Evolutionary conservation across 306 rosid genomes (phyloP).

Genomic region (Quercus engelmannii): DNA sequence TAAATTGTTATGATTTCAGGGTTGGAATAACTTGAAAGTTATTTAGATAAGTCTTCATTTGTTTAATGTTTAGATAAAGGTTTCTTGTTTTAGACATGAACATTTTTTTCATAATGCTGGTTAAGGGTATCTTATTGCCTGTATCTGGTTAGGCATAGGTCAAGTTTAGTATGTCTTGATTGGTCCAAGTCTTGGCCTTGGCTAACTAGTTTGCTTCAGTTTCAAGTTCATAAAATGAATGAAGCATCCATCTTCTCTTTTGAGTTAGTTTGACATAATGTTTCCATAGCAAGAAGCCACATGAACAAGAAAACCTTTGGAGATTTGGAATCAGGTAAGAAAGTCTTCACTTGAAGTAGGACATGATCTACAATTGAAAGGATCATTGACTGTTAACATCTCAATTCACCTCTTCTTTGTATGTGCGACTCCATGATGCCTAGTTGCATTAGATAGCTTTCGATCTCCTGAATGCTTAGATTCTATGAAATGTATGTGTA

Average conservation of each 20-base stretch:
- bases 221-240: background rate
- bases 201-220: background rate
- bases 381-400: background rate
- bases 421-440: background rate
- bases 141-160: background rate
- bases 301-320: background rate
- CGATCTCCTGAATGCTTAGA: background rate
- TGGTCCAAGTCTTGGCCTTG: background rate
- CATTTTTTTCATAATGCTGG: background rate
- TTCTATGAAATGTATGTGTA: background rate
- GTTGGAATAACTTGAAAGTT: background rate
- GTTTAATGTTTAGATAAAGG: background rate
- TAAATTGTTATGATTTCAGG: background rate
- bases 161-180: background rate
- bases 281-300: background rate
- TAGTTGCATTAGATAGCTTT: background rate
- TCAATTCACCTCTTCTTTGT: background rate
- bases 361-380: background rate
- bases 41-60: background rate
- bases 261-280: background rate
- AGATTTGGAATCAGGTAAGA: background rate
- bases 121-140: background rate
- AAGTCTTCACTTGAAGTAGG: background rate
- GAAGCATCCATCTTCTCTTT: background rate
- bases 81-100: background rate